These are phyloP conservation scores for Solanum dulcamara DNA, from an alignment of 257 asterid genomes.

Conservation along the genomic window DNA sequence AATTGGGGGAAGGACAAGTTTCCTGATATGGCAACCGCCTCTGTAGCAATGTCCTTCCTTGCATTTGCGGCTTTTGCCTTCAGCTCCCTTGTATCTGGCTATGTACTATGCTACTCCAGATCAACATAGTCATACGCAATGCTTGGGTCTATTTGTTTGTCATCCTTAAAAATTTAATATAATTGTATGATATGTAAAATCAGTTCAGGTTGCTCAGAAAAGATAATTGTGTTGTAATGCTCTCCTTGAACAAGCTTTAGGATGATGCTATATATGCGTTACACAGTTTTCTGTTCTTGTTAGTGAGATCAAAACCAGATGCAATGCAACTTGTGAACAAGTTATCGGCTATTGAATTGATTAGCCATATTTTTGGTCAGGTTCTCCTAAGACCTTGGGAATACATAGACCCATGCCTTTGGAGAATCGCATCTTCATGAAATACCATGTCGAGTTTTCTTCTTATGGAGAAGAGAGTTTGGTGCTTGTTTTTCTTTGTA, in stretches of 20 bases:
- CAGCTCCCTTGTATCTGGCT: slow-evolving; percentile 72
- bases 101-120: slow-evolving; percentile 49
- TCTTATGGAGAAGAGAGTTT: background rate
- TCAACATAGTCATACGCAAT: slow-evolving; percentile 4
- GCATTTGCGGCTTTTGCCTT: slow-evolving; percentile 69
- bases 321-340: background rate
- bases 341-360: background rate
- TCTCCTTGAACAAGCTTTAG: background rate
- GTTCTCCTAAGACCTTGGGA: background rate
- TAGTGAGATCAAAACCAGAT: background rate
- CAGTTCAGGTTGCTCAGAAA: background rate
- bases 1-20: slow-evolving; percentile 90
- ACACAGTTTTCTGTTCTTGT: background rate
- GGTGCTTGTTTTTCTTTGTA: background rate
- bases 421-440: background rate
- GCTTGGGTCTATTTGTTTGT: background rate
- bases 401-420: background rate
- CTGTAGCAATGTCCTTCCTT: slow-evolving; percentile 65
- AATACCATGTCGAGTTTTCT: background rate
- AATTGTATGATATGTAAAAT: background rate
- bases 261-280: background rate
- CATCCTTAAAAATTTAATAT: background rate
- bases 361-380: background rate
- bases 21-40: slow-evolving; percentile 65
- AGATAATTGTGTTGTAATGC: background rate